Evolutionary conservation across 148 eudicot species (phyloP).

Genomic region (Fagopyrum tataricum): DNA sequence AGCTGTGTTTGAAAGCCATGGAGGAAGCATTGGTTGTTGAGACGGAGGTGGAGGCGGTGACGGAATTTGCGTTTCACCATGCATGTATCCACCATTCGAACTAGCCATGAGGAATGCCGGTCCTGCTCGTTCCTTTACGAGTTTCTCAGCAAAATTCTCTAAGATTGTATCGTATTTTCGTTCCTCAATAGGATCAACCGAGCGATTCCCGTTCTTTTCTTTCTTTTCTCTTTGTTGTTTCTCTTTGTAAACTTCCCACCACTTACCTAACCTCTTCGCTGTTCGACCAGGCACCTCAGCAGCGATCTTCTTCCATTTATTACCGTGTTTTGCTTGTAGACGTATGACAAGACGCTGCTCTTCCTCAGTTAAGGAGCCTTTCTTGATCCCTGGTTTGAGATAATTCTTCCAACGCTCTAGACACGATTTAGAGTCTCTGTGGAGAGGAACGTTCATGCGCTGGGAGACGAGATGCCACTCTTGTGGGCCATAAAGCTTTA

Average conservation of each 20-base stretch:
- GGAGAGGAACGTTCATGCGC: slow-evolving; percentile 52
- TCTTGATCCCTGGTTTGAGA: slow-evolving; percentile 61
- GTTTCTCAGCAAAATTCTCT: slow-evolving; percentile 73
- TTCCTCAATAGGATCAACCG: slow-evolving; percentile 47
- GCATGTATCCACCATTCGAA: slow-evolving; percentile 44
- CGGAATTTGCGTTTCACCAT: slow-evolving; percentile 22
- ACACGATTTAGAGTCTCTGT: slow-evolving; percentile 60
- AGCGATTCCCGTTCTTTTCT: slow-evolving; percentile 26
- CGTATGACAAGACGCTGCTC: slow-evolving; percentile 57
- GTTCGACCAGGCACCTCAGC: slow-evolving; percentile 69
- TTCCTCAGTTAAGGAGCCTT: slow-evolving; percentile 57
- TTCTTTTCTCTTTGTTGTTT: slow-evolving; percentile 60
- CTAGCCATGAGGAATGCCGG: slow-evolving; percentile 41
- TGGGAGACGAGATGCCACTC: slow-evolving; percentile 68
- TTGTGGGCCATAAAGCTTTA: slow-evolving; percentile 53
- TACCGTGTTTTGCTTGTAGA: slow-evolving; percentile 61
- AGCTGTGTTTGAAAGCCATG: slow-evolving; percentile 68
- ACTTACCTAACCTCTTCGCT: slow-evolving; percentile 63
- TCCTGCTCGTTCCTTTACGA: slow-evolving; percentile 47
- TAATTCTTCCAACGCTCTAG: slow-evolving; percentile 69
- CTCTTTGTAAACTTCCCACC: slow-evolving; percentile 95
- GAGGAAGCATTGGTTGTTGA: slow-evolving; percentile 34
- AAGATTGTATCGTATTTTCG: slow-evolving; percentile 62
- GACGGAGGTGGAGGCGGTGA: slow-evolving; percentile 23
- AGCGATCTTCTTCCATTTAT: slow-evolving; percentile 67